phyloP scores from a whole-genome alignment of 164 flowering plant species.

The Malania oleifera region DNA sequence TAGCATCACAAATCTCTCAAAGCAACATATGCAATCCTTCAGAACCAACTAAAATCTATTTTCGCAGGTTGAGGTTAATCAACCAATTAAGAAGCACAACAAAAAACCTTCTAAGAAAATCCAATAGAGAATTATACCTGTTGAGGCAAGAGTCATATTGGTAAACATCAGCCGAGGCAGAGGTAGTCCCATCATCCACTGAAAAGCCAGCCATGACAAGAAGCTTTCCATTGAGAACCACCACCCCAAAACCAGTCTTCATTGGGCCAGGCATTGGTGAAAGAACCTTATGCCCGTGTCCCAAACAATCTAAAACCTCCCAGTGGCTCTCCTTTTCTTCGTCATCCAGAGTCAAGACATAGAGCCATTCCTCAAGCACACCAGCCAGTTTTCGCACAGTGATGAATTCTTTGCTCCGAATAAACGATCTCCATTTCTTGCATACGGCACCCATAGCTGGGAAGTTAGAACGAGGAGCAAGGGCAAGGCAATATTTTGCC shows the following conservation, averaged over 20 bases:
- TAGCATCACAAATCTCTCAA: no score
- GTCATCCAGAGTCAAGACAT: slow-evolving; percentile 53
- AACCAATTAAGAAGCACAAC: neutral
- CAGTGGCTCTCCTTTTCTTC: slow-evolving; percentile 70
- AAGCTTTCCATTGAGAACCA: slow-evolving; percentile 78
- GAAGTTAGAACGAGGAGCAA: slow-evolving; percentile 72
- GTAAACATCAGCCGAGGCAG: slow-evolving; percentile 69
- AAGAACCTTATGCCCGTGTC: slow-evolving; percentile 38
- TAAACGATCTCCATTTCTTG: slow-evolving; percentile 73
- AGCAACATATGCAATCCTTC: no score
- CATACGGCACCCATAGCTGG: slow-evolving; percentile 81
- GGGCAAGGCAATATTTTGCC: slow-evolving; percentile 83
- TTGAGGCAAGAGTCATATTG: slow-evolving; percentile 88
- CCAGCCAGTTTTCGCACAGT: slow-evolving; percentile 71
- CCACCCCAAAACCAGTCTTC: slow-evolving; percentile 68
- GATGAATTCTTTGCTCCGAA: slow-evolving; percentile 75
- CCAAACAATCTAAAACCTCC: slow-evolving; percentile 74
- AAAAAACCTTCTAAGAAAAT: neutral
- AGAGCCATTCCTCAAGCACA: slow-evolving; percentile 85
- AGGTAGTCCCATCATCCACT: slow-evolving; percentile 31
- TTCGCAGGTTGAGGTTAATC: no score
- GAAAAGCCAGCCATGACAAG: slow-evolving; percentile 74
- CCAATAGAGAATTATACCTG: slow-evolving; percentile 42
- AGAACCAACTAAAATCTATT: no score
- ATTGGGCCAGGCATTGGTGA: slow-evolving; percentile 81